These are phyloP conservation scores for Tylopilus vinaceipallidus DNA, from an alignment of 768 basidiomycete species.

Conservation along the genomic window DNA sequence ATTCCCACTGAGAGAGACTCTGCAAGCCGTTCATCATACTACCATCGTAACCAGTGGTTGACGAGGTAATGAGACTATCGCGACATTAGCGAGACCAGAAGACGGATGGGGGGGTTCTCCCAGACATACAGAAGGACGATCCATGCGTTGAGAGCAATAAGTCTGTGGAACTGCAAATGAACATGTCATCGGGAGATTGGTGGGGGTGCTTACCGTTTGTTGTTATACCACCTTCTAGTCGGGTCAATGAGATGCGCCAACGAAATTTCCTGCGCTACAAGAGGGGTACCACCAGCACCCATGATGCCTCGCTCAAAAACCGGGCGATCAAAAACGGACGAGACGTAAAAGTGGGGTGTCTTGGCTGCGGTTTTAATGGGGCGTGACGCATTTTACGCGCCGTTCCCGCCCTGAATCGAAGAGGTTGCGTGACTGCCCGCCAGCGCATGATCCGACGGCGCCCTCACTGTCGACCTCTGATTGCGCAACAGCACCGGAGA, in stretches of 20 bases:
- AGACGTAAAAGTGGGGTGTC: slow-evolving; percentile 17
- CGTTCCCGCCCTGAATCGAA: too few species aligned
- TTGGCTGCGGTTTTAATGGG: neutral
- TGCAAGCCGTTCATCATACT: slow-evolving; percentile 82
- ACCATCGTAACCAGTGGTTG: slow-evolving; percentile 74
- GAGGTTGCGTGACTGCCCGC: too few species aligned
- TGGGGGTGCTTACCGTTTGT: slow-evolving; percentile 50
- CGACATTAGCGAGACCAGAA: neutral
- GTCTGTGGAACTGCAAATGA: slow-evolving; percentile 31
- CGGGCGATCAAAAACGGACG: slow-evolving; percentile 2
- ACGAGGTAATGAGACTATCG: slow-evolving; percentile 65
- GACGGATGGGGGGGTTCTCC: neutral
- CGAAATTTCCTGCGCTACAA: slow-evolving; percentile 30
- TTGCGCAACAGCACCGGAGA: neutral
- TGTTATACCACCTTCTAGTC: slow-evolving; percentile 72
- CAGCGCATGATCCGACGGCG: too few species aligned
- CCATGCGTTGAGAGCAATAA: slow-evolving; percentile 68
- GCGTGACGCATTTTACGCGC: too few species aligned
- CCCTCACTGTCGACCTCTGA: too few species aligned
- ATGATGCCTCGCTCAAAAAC: slow-evolving; percentile 33
- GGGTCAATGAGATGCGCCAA: slow-evolving; percentile 61
- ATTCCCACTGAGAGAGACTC: slow-evolving; percentile 62
- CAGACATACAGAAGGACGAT: slow-evolving; percentile 59
- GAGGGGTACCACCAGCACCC: slow-evolving; percentile 50
- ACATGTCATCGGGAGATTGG: neutral